These are phyloP conservation scores for Acacia acuminata DNA, from an alignment of 306 rosid genomes.

Conservation along the genomic window DNA sequence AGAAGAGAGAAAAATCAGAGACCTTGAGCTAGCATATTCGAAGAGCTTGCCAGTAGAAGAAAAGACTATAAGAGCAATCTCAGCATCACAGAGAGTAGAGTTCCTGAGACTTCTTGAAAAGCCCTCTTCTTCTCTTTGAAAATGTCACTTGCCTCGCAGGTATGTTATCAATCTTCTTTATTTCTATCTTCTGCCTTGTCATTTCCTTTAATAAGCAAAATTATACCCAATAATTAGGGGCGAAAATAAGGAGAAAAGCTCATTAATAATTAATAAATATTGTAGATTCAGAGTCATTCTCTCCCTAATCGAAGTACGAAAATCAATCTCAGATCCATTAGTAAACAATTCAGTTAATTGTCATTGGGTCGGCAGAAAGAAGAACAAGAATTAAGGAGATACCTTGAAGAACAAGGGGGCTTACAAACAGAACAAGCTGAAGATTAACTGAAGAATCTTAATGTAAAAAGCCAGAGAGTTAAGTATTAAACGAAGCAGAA, in stretches of 20 bases:
- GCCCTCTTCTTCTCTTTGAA: slow-evolving; percentile 50
- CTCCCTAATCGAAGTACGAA: not conserved
- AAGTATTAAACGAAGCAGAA: not conserved
- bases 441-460: not conserved
- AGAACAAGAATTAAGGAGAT: not conserved
- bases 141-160: slow-evolving; percentile 53
- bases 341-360: not conserved
- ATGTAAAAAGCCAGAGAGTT: not conserved
- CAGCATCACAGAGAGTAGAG: slow-evolving; percentile 55
- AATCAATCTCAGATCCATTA: not conserved
- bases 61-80: slow-evolving; percentile 42
- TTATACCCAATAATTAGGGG: not conserved
- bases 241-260: not conserved
- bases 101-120: slow-evolving; percentile 51
- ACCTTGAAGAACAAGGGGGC: not conserved
- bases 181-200: slow-evolving; percentile 43
- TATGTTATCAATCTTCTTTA: slow-evolving; percentile 46
- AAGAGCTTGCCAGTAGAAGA: slow-evolving; percentile 47
- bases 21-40: slow-evolving; percentile 45
- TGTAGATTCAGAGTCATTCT: not conserved
- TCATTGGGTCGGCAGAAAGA: not conserved
- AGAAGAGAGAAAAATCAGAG: not conserved
- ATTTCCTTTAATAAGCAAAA: slow-evolving; percentile 2
- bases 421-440: not conserved
- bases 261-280: not conserved